Percentiles rank a stretch among this genome's conserved stretches.
These are phyloP conservation scores for Parafenestella ontariensis DNA, from an alignment of 2,329 filamentous ascomycete genomes.

Conservation along the genomic window DNA sequence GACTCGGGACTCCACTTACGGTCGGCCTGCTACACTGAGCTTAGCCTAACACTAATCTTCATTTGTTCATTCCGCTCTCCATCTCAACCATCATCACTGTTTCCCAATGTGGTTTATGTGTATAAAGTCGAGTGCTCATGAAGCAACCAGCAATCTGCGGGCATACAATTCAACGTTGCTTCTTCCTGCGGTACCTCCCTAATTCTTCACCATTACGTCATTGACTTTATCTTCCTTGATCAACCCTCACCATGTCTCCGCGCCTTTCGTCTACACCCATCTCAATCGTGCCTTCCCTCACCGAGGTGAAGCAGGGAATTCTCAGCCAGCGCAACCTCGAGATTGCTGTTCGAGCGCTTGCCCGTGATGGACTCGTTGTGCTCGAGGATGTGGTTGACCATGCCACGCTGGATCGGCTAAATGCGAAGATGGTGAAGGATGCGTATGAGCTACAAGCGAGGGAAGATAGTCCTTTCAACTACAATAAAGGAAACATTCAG, in stretches of 20 bases:
- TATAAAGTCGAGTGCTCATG: slow-evolving; percentile 6
- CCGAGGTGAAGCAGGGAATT: slow-evolving; percentile 49
- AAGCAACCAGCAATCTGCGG: too few species aligned
- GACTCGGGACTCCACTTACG: too few species aligned
- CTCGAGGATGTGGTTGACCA: slow-evolving; percentile 51
- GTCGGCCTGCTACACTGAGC: slow-evolving; percentile 11
- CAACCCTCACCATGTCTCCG: slow-evolving; percentile 17
- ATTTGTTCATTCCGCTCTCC: slow-evolving; percentile 11
- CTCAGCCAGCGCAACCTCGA: slow-evolving; percentile 62
- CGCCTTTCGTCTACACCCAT: slow-evolving; percentile 36
- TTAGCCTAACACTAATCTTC: slow-evolving; percentile 18
- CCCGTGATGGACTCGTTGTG: slow-evolving; percentile 44
- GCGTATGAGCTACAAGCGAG: slow-evolving; percentile 59
- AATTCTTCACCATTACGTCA: background rate
- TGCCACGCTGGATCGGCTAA: slow-evolving; percentile 61
- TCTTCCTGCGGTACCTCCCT: background rate
- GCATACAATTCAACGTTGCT: background rate
- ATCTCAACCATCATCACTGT: background rate
- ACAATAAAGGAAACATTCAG: slow-evolving; percentile 68
- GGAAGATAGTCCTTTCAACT: slow-evolving; percentile 66
- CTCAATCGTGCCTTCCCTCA: slow-evolving; percentile 50
- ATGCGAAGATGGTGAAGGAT: slow-evolving; percentile 66
- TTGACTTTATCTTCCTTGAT: background rate
- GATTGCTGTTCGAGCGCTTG: slow-evolving; percentile 42
- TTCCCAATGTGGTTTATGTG: background rate